phyloP scores from a whole-genome alignment of 495 filamentous ascomycete genomes.

The Aspergillus leporis region DNA sequence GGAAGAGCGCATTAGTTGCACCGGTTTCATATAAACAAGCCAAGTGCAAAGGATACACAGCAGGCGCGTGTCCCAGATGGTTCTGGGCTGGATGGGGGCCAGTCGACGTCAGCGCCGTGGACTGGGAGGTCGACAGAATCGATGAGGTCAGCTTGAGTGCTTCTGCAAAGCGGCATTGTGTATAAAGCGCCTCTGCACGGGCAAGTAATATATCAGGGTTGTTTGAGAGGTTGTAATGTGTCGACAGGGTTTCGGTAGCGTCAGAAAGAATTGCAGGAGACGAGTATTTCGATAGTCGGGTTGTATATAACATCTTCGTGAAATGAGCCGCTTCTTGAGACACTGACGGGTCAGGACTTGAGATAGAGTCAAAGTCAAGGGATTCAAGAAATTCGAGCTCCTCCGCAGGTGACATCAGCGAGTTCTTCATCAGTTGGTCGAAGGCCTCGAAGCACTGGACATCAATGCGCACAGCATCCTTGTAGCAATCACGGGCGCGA shows the following conservation, averaged over 20 bases:
- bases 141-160: conserved; percentile 80
- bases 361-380: conserved; percentile 84
- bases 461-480: conserved; percentile 93
- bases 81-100: conserved; percentile 39
- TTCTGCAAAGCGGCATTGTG: conserved; percentile 89
- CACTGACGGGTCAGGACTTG: conserved; percentile 56
- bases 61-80: conserved; percentile 82
- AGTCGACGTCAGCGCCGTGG: conserved; percentile 23
- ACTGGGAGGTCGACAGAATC: conserved; percentile 62
- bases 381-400: conserved; percentile 92
- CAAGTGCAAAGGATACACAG: conserved; percentile 85
- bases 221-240: conserved; percentile 82
- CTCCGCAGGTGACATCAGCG: conserved; percentile 94
- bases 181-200: conserved; percentile 89
- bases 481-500: conserved; percentile 96
- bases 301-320: conserved; percentile 95
- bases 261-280: conserved; percentile 78
- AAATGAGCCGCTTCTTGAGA: conserved; percentile 88
- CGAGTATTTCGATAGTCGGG: conserved; percentile 92
- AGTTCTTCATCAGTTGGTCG: conserved; percentile 96
- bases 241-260: conserved; percentile 88
- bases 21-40: conserved; percentile 88
- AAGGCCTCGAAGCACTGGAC: conserved; percentile 99
- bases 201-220: conserved; percentile 94
- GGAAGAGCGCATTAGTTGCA: conserved; percentile 83